Conservation (phyloP, 768 basidiomycete species). For the Russula abietina region DNA sequence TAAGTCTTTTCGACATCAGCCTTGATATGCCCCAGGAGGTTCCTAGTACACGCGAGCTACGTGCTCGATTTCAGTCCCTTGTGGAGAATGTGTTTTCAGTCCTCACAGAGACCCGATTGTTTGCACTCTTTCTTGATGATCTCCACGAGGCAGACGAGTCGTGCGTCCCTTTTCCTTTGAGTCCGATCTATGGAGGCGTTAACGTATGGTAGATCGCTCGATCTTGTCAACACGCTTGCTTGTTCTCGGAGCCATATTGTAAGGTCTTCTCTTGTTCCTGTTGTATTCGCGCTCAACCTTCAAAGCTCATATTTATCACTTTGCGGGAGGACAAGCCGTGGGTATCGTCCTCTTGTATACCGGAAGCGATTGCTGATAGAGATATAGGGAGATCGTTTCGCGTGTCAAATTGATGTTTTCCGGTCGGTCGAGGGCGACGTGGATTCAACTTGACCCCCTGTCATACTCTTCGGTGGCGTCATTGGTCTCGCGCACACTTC, state of each 20-base stretch:
- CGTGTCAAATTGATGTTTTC: constrained; percentile 53
- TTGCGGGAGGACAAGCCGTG: constrained; percentile 49
- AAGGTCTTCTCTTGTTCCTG: constrained; percentile 17
- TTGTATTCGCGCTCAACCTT: constrained; percentile 16
- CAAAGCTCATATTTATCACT: constrained; percentile 58
- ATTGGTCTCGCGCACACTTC: constrained; percentile 59
- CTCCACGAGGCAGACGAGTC: constrained; percentile 70
- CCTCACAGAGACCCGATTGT: constrained; percentile 61
- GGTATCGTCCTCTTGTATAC: constrained; percentile 13
- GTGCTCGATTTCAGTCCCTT: constrained; percentile 63
- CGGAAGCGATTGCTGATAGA: not conserved
- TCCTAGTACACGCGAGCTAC: constrained; percentile 52
- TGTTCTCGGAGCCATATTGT: constrained; percentile 65
- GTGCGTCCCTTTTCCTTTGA: constrained; percentile 33
- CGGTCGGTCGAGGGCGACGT: constrained; percentile 51
- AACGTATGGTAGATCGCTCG: constrained; percentile 45
- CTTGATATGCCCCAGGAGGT: constrained; percentile 48
- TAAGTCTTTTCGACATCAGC: constrained; percentile 48
- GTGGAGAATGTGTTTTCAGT: constrained; percentile 66
- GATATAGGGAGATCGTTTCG: constrained; percentile 37
- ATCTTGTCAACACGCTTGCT: constrained; percentile 56
- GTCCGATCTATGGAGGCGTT: not conserved
- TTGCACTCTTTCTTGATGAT: constrained; percentile 69
- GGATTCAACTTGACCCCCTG: constrained; percentile 62
- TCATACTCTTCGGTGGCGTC: constrained; percentile 49